Conservation (phyloP, 1,139 yeast genomes). For the Suhomyces wounanorum region DNA sequence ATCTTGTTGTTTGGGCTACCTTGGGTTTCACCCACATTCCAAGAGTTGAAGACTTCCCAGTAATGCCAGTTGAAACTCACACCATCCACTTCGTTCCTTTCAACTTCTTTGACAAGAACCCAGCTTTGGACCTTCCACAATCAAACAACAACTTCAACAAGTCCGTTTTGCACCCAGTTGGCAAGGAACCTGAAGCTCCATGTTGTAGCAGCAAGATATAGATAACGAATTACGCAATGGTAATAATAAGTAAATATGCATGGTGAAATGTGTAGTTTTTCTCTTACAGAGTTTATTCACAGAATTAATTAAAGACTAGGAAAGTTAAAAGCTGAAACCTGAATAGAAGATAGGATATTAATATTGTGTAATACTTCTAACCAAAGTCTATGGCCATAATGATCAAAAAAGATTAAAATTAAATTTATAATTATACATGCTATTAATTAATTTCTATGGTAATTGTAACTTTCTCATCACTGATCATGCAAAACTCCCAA, state of each 20-base stretch:
- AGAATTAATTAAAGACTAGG: too few species aligned
- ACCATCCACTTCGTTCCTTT: constrained; percentile 70
- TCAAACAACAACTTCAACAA: constrained; percentile 72
- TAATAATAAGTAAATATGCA: not conserved
- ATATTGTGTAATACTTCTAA: too few species aligned
- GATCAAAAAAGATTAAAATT: not conserved
- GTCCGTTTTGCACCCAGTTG: constrained; percentile 46
- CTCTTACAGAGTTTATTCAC: too few species aligned
- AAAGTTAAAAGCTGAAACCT: too few species aligned
- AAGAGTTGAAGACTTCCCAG: constrained; percentile 89
- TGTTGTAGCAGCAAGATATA: constrained; percentile 49
- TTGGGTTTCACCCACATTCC: constrained; percentile 87
- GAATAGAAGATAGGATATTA: too few species aligned
- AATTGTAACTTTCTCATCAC: not conserved
- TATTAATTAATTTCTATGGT: not conserved
- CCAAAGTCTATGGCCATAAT: too few species aligned
- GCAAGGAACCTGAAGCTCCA: constrained; percentile 28
- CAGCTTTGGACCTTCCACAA: constrained; percentile 81
- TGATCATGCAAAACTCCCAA: constrained; percentile 12
- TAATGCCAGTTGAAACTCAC: constrained; percentile 83
- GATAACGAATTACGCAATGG: not conserved
- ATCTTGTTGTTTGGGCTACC: constrained; percentile 85
- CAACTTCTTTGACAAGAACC: constrained; percentile 80
- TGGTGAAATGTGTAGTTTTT: not conserved
- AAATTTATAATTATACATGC: not conserved